These are phyloP conservation scores for Apiospora koreana DNA, from an alignment of 2,329 filamentous ascomycete species.

Conservation along the genomic window DNA sequence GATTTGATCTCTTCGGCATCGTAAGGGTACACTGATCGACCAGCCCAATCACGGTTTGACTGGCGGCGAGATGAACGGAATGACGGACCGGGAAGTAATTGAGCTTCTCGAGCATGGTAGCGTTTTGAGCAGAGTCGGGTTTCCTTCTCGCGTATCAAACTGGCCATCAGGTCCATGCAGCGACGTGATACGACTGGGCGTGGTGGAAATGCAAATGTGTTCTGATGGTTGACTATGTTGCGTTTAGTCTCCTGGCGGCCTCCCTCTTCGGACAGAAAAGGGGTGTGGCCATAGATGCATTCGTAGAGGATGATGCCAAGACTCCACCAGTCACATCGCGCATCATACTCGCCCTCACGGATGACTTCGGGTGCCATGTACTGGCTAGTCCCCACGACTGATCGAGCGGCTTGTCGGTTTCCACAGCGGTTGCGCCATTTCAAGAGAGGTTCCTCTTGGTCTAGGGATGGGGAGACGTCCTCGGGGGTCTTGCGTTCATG, in stretches of 20 bases:
- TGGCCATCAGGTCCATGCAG: conserved; percentile 76
- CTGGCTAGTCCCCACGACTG: conserved; percentile 91
- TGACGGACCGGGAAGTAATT: conserved; percentile 15
- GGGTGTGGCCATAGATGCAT: conserved; percentile 89
- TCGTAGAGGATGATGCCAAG: conserved; percentile 93
- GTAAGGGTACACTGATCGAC: conserved; percentile 74
- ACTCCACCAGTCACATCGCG: conserved; percentile 96
- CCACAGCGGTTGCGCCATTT: conserved; percentile 70
- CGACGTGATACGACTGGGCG: conserved; percentile 65
- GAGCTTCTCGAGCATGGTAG: conserved; percentile 68
- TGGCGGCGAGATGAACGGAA: conserved; percentile 29
- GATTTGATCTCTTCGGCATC: conserved; percentile 88
- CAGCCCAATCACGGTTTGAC: conserved; percentile 32
- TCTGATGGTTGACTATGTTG: conserved; percentile 76
- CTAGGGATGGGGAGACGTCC: conserved; percentile 34
- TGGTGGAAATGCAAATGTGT: conserved; percentile 70
- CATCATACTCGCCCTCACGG: conserved; percentile 80
- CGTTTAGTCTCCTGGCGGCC: conserved; percentile 77
- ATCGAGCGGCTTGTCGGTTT: conserved; percentile 74
- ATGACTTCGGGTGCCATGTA: conserved; percentile 98
- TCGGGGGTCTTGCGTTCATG: conserved; percentile 40
- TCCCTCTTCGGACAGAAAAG: conserved; percentile 78
- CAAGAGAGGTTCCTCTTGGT: conserved; percentile 53
- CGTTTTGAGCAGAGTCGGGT: conserved; percentile 73
- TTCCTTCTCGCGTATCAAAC: conserved; percentile 73